A percentile compares a stretch with the other conserved stretches of the same genome.
These are phyloP conservation scores for Cryptosporidium canis DNA, from an alignment of 169 alveolate genomes.

Conservation along the genomic window DNA sequence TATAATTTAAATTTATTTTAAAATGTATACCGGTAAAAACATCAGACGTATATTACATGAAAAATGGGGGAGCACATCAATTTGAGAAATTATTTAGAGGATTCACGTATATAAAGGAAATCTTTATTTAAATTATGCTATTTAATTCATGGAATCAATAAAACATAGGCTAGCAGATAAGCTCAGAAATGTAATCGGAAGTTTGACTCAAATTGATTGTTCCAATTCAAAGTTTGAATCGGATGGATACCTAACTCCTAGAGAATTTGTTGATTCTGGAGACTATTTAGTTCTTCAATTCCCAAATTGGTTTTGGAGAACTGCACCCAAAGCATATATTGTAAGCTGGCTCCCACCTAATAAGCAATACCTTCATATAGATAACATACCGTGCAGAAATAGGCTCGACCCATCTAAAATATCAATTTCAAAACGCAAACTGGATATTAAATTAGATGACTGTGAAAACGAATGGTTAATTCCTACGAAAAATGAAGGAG, in stretches of 20 bases:
- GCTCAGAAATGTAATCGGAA: constrained; percentile 23
- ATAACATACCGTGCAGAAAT: constrained; percentile 75
- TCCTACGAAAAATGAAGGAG: constrained; percentile 8
- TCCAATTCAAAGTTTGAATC: constrained; percentile 43
- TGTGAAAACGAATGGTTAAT: constrained; percentile 34
- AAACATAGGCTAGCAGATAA: constrained; percentile 50
- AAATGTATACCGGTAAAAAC: constrained; percentile 14
- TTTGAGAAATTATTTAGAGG: background rate
- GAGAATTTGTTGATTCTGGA: constrained; percentile 79
- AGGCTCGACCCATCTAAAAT: constrained; percentile 73
- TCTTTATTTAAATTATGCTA: background rate
- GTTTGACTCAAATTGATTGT: constrained; percentile 5
- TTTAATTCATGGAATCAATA: constrained; percentile 25
- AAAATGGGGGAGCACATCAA: background rate
- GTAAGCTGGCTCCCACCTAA: constrained; percentile 75
- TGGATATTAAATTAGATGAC: constrained; percentile 20
- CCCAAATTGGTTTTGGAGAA: constrained; percentile 79
- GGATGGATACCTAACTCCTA: constrained; percentile 77
- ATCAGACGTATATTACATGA: background rate
- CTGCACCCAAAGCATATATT: constrained; percentile 67
- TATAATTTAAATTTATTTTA: background rate
- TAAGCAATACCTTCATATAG: constrained; percentile 75
- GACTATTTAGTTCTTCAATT: constrained; percentile 76
- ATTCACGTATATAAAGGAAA: background rate
- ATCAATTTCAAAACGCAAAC: constrained; percentile 2